A percentile compares a stretch with the other conserved stretches of the same genome.
Evolutionary conservation across 129 eudicot species (phyloP).

Genomic region (Silybum marianum): DNA sequence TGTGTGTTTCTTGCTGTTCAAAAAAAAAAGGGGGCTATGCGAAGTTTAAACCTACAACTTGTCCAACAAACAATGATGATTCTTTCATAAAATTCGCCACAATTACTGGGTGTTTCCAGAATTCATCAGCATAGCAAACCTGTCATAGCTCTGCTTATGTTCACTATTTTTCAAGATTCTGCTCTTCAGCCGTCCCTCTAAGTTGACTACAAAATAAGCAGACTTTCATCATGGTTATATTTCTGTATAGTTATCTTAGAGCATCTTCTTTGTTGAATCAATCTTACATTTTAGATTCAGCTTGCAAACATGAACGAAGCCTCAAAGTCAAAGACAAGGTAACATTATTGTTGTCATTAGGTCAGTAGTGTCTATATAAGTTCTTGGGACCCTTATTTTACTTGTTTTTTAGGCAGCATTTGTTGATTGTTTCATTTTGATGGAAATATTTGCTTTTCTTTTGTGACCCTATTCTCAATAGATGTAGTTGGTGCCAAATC

Average conservation of each 20-base stretch:
- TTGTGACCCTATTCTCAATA: constrained; percentile 19
- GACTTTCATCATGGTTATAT: background rate
- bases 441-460: constrained; percentile 22
- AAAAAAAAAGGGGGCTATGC: too few species aligned
- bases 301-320: background rate
- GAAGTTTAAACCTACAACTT: constrained; percentile 63
- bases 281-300: constrained; percentile 12
- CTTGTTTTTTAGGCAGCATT: constrained; percentile 24
- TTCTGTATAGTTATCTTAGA: constrained; percentile 39
- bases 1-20: too few species aligned
- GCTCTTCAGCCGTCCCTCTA: background rate
- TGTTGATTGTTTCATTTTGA: constrained; percentile 31
- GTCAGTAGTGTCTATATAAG: constrained; percentile 34
- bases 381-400: constrained; percentile 4
- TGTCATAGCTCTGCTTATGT: constrained; percentile 6
- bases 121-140: background rate
- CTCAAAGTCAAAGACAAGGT: background rate
- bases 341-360: constrained; percentile 19
- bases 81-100: background rate
- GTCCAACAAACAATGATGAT: constrained; percentile 67
- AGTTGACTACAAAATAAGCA: background rate
- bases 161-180: background rate
- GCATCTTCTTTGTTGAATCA: constrained; percentile 21
- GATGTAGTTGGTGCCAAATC: constrained; percentile 14
- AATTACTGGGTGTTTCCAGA: background rate